phyloP scores from a whole-genome alignment of 2,329 filamentous ascomycete genomes.

The Ophiostoma pallidulum region DNA sequence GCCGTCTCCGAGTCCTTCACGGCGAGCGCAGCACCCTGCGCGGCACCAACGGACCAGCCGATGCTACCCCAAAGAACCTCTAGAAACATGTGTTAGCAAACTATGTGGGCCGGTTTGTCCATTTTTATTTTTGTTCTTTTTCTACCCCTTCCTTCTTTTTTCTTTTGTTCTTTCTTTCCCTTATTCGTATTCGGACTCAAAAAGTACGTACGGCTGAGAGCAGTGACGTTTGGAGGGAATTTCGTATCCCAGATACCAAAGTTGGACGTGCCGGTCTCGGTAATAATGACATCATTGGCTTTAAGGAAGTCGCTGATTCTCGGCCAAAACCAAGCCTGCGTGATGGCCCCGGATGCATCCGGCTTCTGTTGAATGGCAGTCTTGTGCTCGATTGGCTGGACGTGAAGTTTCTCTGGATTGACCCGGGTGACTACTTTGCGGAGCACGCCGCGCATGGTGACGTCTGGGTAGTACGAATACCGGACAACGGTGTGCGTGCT shows the following conservation, averaged over 20 bases:
- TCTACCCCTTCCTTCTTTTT: too few species aligned
- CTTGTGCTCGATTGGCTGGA: conserved; percentile 43
- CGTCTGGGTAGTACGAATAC: conserved; percentile 68
- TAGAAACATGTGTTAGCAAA: conserved; percentile 3
- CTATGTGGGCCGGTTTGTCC: neutral
- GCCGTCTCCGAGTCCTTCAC: conserved; percentile 44
- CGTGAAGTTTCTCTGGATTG: conserved; percentile 48
- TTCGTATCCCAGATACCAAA: conserved; percentile 81
- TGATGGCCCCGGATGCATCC: conserved; percentile 14
- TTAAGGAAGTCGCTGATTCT: conserved; percentile 17
- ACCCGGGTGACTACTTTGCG: conserved; percentile 55
- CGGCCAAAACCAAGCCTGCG: conserved; percentile 18
- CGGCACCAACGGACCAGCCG: conserved; percentile 50
- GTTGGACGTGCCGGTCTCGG: conserved; percentile 80
- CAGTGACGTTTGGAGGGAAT: conserved; percentile 65
- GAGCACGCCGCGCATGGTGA: conserved; percentile 71
- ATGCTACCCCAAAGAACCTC: conserved; percentile 54
- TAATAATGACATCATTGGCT: conserved; percentile 67
- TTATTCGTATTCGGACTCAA: too few species aligned
- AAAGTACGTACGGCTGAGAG: conserved; percentile 38
- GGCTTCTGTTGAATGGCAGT: conserved; percentile 26
- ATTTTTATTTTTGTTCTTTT: too few species aligned
- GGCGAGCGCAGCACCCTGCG: conserved; percentile 58
- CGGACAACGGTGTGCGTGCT: conserved; percentile 62
- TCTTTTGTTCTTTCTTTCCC: too few species aligned